These are phyloP conservation scores for Kregervanrija pseudodelftensis DNA, from an alignment of 805 yeast species.

Conservation along the genomic window DNA sequence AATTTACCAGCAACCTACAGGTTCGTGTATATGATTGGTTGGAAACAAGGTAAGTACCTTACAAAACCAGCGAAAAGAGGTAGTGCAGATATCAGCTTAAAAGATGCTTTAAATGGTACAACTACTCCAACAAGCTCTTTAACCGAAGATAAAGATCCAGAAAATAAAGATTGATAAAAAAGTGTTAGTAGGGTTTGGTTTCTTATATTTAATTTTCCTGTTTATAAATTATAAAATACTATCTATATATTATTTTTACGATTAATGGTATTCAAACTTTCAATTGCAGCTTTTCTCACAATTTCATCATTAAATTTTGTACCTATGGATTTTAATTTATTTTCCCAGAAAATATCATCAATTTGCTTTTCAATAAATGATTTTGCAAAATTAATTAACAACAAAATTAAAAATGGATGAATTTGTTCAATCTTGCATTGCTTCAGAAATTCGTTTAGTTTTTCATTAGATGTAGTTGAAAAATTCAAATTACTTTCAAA, in stretches of 20 bases:
- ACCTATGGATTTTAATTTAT: no score
- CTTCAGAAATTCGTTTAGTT: background rate
- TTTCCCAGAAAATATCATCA: background rate
- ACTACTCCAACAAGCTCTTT: slow-evolving; percentile 10
- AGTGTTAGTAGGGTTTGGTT: background rate
- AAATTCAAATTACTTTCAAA: slow-evolving; percentile 4
- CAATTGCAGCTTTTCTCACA: background rate
- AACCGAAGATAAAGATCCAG: slow-evolving; percentile 10
- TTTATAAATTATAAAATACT: background rate
- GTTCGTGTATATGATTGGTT: slow-evolving; percentile 78
- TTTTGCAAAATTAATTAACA: slow-evolving; percentile 3
- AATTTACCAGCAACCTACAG: slow-evolving; percentile 75
- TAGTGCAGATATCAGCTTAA: slow-evolving; percentile 57
- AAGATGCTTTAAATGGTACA: slow-evolving; percentile 42
- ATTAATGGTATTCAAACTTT: background rate
- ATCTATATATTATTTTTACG: background rate
- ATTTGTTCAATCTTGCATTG: background rate
- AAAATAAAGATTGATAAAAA: background rate
- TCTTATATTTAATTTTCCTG: background rate
- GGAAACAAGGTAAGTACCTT: slow-evolving; percentile 68
- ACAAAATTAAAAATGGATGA: background rate
- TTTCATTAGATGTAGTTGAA: slow-evolving; percentile 1
- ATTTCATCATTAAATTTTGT: no score
- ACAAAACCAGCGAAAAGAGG: slow-evolving; percentile 74
- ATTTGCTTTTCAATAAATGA: slow-evolving; percentile 3